Evolutionary conservation across 306 rosid genomes (phyloP).

Genomic region (Canavalia ensiformis): DNA sequence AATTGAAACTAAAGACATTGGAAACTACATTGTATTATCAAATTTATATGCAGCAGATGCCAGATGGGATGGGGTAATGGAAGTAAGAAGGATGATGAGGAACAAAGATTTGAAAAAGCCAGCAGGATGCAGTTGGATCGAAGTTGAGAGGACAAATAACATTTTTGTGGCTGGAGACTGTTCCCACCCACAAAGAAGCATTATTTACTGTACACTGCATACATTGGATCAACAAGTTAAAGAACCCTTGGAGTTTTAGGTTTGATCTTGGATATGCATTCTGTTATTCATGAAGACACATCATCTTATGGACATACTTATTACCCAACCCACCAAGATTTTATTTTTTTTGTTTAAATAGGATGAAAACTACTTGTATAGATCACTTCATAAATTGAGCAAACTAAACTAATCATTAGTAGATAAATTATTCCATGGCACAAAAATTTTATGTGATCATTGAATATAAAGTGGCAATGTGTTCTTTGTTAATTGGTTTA

Average conservation of each 20-base stretch:
- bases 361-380: slow-evolving; percentile 1
- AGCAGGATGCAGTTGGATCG: slow-evolving; percentile 96
- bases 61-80: slow-evolving; percentile 83
- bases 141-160: slow-evolving; percentile 70
- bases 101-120: slow-evolving; percentile 76
- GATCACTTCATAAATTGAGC: not conserved
- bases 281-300: slow-evolving; percentile 35
- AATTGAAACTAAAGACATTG: slow-evolving; percentile 69
- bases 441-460: not conserved
- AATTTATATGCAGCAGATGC: slow-evolving; percentile 83
- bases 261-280: slow-evolving; percentile 19
- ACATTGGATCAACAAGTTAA: slow-evolving; percentile 61
- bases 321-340: not conserved
- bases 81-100: slow-evolving; percentile 75
- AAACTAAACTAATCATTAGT: not conserved
- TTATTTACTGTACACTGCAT: slow-evolving; percentile 59
- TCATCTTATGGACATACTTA: slow-evolving; percentile 9
- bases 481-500: not conserved
- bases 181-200: slow-evolving; percentile 80
- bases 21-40: slow-evolving; percentile 84
- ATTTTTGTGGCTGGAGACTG: slow-evolving; percentile 79
- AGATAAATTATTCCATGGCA: not conserved
- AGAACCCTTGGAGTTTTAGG: slow-evolving; percentile 53
- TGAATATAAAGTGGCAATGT: not conserved
- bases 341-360: not conserved